Evolutionary conservation across 257 asterid genomes (phyloP), one percentile per base, ranked within the genome.

Genomic region (Apocynum venetum): DNA sequence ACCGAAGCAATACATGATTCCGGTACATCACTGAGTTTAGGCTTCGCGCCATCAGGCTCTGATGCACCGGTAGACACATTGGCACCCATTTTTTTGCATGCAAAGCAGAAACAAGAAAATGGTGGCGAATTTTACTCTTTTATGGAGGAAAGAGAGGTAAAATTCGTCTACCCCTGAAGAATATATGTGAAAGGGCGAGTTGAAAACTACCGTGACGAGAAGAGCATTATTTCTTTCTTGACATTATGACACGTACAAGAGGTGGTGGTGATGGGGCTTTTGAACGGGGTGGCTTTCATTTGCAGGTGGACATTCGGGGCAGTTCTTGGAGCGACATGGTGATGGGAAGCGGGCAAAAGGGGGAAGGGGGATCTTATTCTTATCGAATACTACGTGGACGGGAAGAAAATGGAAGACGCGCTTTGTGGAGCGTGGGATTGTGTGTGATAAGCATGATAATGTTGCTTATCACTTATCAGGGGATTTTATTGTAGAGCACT

Each of bases 1-100:
- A 89, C 88, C 14, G 84, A 76, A 14, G 97, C 98, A n/a, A 89
- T 72, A 47, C 97, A 94, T 15, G 90, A 83, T 68, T 92, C 98
- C 46, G 97, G 98, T 71, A 94, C 85, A 63, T 94, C 98, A 77
- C 89, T 92, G 80, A 94, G 83, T 60, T 83, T 86, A 51, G 87
- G 81, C 80, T 87, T 75, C 14, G 67, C 57, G 35, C 84, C 86
- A 70, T 76, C 83, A 38, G 79, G 76, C 44, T 83, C 85, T 15
- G 51, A 14, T 38, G 52, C 36, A 14, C 78, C 19, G 19, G 88
- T 73, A 63, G 97, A 93, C 43, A 81, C 83, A 83, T 53, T 88
- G 8, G 96, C 91, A 55, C 97, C 97, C 97, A 92, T 25, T 91
- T 56, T 91, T 59, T 49, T 17, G 74, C 72, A 71, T 69, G 76